Base-by-base conservation (phyloP, 306 rosid genomes). In the Dryas drummondii region DNA sequence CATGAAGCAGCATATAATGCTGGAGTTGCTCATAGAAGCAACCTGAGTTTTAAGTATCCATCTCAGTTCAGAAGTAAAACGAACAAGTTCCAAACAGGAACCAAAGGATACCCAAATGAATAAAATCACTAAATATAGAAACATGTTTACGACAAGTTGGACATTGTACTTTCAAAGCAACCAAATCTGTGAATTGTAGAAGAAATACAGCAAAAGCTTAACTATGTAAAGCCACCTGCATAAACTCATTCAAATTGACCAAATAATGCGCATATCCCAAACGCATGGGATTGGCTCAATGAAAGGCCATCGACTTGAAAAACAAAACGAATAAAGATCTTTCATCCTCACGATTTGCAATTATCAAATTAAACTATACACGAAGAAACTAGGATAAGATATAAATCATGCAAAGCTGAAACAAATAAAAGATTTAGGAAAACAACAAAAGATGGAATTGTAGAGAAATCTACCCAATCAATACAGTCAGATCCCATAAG, bases 1-100 rank as follows among this genome's bases (percentile, higher is more conserved):
- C 85, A 88, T 77, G 78, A 76, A 79, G 82, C 76, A 74, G 41
- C 78, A 50, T 37, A 78, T 63, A 80, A 79, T 57, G 73, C 63
- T 60, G 70, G 72, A 67, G 66, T 63, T 67, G 87, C 84, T 87
- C 88, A 85, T 87, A 82, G 89, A 89, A 83, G 87, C 69, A 64
- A 64, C 69, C 51, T 64, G 51, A 44, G 52, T 42, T 42, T n/a
- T 44, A 64, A 44, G 52, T 22, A 64, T 64, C 32, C 32, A 44
- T 64, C 69, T 64, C 52, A 64, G 69, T 64, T 32, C 66, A 40
- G 47, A 13, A 5, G 47, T 32, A 61, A 13, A 53, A 53, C 57
- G 5, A 32, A 15, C 0, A 60, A 11, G 60, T 55, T n/a, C 60
- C 27, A 55, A 55, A 7, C 9, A 55, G 17, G 60, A 55, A 55